Evolutionary conservation across 2,329 filamentous ascomycete genomes (phyloP).

Genomic region (Hymenotorrendiella dingleyae): DNA sequence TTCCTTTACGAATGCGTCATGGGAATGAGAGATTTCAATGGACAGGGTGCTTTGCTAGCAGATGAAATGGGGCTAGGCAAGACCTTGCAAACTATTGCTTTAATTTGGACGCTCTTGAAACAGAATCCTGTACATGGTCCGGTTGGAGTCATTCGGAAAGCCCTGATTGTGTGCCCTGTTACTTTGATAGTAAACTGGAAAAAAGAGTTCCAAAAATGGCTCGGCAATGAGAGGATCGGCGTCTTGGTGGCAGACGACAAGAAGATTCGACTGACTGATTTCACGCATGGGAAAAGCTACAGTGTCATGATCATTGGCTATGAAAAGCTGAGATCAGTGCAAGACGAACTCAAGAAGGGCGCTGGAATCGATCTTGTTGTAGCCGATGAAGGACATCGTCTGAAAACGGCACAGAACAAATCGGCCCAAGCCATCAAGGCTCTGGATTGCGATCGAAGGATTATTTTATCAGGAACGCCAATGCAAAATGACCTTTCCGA

Average conservation of each 20-base stretch:
- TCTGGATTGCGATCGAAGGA: constrained; percentile 59
- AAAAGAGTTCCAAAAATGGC: constrained; percentile 68
- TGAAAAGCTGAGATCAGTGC: constrained; percentile 60
- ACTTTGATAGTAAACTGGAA: constrained; percentile 69
- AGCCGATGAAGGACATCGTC: constrained; percentile 92
- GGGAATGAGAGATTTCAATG: constrained; percentile 61
- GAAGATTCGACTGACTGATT: constrained; percentile 56
- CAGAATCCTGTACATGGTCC: constrained; percentile 60
- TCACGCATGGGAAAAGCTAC: constrained; percentile 62
- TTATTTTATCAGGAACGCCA: constrained; percentile 64
- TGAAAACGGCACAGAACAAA: constrained; percentile 94
- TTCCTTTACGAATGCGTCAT: constrained; percentile 74
- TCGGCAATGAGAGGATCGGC: constrained; percentile 63
- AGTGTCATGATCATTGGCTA: constrained; percentile 70
- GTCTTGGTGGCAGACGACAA: constrained; percentile 59
- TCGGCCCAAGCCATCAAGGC: constrained; percentile 86
- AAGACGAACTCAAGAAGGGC: constrained; percentile 58
- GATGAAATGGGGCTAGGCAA: constrained; percentile 75
- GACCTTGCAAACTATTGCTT: constrained; percentile 64
- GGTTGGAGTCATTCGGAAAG: constrained; percentile 56
- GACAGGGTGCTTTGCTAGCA: constrained; percentile 64
- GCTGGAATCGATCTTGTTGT: constrained; percentile 76
- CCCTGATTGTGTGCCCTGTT: constrained; percentile 67
- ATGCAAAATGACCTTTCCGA: constrained; percentile 94
- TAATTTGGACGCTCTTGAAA: constrained; percentile 67